Evolutionary conservation across 2,329 filamentous ascomycete species (phyloP), one percentile per base, ranked within the genome.

Genomic region (Nigrograna mackinnonii): DNA sequence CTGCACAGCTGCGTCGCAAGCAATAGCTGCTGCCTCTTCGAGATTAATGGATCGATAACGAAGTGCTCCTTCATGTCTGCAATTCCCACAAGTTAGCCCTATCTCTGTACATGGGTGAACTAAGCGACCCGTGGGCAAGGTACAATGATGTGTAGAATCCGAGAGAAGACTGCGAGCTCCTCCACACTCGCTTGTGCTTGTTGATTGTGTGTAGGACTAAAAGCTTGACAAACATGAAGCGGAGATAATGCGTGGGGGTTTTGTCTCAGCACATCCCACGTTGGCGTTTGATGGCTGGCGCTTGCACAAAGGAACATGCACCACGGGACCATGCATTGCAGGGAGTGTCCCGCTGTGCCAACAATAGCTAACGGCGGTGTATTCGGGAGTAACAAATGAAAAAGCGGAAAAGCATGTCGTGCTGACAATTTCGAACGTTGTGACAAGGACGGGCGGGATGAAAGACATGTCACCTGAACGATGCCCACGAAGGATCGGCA

Each of bases 21-120:
- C 75, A 96, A 84, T 47, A 99, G 81, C 75, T 99, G 94, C 76
- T 96, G 91, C 73, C 89, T 88, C 82, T 99, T 99, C 59, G 94
- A 94, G 68, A 99, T 99, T 64, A 99, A 77, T 39, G 94, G 95
- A 67, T 99, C 94, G 67, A 99, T 97, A 55, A 96, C 94, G 71
- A 99, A 99, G 55, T 94, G 89, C 58, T 96, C 85, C 76, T 87
- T 91, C 94, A 99, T 99, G 74, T 97, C 85, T 84, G 64, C 36
- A 43, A 38, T n/a, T n/a, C n/a, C n/a, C n/a, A n/a, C n/a, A n/a
- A n/a, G n/a, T n/a, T n/a, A n/a, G n/a, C n/a, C n/a, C n/a, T n/a
- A n/a, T n/a, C n/a, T n/a, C n/a, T n/a, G n/a, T n/a, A n/a, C n/a
- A n/a, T n/a, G n/a, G n/a, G n/a, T n/a, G n/a, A n/a, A n/a, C n/a